Base-by-base conservation (phyloP, 2,329 filamentous ascomycete species). In the Cladophialophora bantiana region DNA sequence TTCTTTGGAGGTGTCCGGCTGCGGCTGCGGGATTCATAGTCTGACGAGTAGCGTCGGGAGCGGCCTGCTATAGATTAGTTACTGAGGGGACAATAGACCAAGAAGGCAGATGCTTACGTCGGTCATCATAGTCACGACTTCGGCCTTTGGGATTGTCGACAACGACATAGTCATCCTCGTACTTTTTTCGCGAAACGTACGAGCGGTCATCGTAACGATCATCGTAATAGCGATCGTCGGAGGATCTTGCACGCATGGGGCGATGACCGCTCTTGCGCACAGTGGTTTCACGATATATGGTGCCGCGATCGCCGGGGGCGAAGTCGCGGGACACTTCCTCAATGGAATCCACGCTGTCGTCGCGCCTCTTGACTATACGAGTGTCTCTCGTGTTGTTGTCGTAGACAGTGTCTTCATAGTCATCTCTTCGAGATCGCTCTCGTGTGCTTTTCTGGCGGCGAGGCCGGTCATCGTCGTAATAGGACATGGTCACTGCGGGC, bases 291-390 rank as follows among this genome's bases (percentile, higher is more conserved):
- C 75, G 73, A 62, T 71, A 74, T 55, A 72, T 62, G n/a, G 73
- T 77, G 63, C 78, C 76, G 61, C 78, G 77, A 42, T 85, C 88
- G 5, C 89, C 90, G 6, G 92, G 91, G 36, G 92, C 92, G 74
- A 96, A 96, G 73, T 96, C 91, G 72, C 93, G 89, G 70, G 88
- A 88, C 67, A 96, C 88, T 79, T 96, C 92, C 80, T 97, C 94
- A 75, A 96, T 80, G 2, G 89, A 89, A 32, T 90, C 81, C 54
- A 89, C 89, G 77, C 90, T 93, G 74, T 93, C 90, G 76, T 94
- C 89, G 70, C 90, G 89, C 18, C 58, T 82, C 76, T 64, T 69
- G 42, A 72, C 69, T 42, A 74, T 67, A 18, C 68, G 66, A 35
- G 65, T 72, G 18, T 72, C 71, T 70, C 68, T 64, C 26, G 68